Evolutionary conservation across 1,284 basidiomycete genomes (phyloP), one percentile per base, ranked within the genome.

Genomic region (Ustilago sp.): DNA sequence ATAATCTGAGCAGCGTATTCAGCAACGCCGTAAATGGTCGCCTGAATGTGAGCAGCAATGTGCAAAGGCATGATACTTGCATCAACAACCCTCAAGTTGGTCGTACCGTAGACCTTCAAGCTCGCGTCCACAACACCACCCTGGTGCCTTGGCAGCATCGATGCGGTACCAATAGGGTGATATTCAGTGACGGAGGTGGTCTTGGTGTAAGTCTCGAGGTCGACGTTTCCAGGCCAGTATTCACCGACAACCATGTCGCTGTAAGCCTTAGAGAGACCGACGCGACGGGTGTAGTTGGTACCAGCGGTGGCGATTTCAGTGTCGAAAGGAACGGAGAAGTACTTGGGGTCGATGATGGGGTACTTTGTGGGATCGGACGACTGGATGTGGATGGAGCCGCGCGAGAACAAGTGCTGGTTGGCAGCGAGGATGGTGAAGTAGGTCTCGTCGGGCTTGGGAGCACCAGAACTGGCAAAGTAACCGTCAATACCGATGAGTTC

Each of bases 41-140:
- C 73, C 78, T 79, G 75, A 92, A 90, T 70, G 93, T 89, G 52
- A 91, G 93, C 79, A 28, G 80, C 77, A 43, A 85, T 54, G 55
- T 84, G 77, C 8, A 83, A 51, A 38, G 82, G 81, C 48, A 85
- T 83, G 54, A 87, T 81, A 0, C 78, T 80, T 19, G 87, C 83
- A 63, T 88, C 87, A 50, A 87, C 81, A 15, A 88, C 86, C 48
- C 87, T 83, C 77, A 93, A 88, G 87, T 92, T 92, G 83, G 88
- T 81, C 5, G 89, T 88, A 38, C 91, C 91, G 84, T 92, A 91
- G 9, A 92, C 91, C 78, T 87, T 87, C 45, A 92, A 86, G 62
- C 89, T 87, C 23, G 90, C 86, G 83, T 90, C 90, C 52, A 92
- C 91, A 53, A 92, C 91, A 75, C 91, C 91, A 53, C 91, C 91